A percentile compares a stretch with the other conserved stretches of the same genome.
Conservation (phyloP, 164 flowering plant genomes). For the Nelumbo lutea region DNA sequence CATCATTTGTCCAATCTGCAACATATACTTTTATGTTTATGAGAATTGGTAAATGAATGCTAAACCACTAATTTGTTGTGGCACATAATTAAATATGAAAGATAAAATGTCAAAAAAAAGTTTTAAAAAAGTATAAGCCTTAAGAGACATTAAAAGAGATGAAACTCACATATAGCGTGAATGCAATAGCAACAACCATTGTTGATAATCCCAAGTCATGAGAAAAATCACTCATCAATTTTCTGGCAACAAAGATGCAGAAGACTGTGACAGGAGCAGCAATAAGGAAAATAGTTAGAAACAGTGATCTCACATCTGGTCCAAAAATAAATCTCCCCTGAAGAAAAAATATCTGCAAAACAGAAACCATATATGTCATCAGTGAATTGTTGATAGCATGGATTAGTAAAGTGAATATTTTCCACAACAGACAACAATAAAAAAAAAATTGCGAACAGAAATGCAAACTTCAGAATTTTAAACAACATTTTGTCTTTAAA, state of each 20-base stretch:
- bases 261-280: slow-evolving; percentile 55
- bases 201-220: slow-evolving; percentile 47
- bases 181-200: slow-evolving; percentile 43
- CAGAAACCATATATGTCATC: neutral
- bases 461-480: neutral
- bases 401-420: too few species aligned
- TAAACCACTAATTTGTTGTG: too few species aligned
- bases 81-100: too few species aligned
- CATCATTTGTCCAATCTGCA: too few species aligned
- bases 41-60: too few species aligned
- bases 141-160: neutral
- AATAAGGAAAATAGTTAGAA: slow-evolving; percentile 61
- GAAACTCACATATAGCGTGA: slow-evolving; percentile 50
- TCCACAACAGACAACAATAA: neutral
- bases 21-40: too few species aligned
- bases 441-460: neutral
- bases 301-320: slow-evolving; percentile 70
- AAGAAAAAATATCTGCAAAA: slow-evolving; percentile 60
- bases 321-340: slow-evolving; percentile 74
- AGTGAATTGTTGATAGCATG: neutral
- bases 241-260: slow-evolving; percentile 63
- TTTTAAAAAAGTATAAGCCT: too few species aligned
- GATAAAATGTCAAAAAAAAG: too few species aligned
- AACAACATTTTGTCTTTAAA: neutral
- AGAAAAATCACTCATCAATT: slow-evolving; percentile 51